Evolutionary conservation across 805 yeast genomes (phyloP), one percentile per base, ranked within the genome.

Genomic region (Wickerhamomyces xylosicus): DNA sequence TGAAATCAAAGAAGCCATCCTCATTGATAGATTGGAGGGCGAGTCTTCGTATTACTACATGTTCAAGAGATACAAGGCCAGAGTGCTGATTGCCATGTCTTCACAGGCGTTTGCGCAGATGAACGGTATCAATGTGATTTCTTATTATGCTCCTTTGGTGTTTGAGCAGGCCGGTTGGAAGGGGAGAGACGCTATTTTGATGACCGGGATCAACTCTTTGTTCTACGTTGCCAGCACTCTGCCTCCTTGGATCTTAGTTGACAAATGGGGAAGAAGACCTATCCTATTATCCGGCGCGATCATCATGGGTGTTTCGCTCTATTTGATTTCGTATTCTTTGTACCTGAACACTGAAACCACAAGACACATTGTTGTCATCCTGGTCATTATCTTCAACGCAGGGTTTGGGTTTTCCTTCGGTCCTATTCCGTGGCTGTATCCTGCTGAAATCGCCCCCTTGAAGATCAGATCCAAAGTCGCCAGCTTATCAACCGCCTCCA

Each of bases 121-220:
- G 57, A 84, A 87, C 57, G 97, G 97, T 51, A 89, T 87, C 59
- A 89, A 87, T 54, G 90, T 89, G 37, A 85, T 89, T 39, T 79
- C 94, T 1, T 89, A 89, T 61, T 87, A 87, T 62, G 95, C 96
- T 2, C 95, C 96, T 2, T 64, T 89, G 59, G 95, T 87, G 36
- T 89, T 87, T 59, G 96, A 89, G 57, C 84, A 84, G 49, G 96
- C 96, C 3, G 97, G 97, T 20, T 89, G 96, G 95, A 61, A 71
- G 7, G 96, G 96, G 19, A 67, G 95, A 43, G 74, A 77, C 47
- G 95, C 96, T 3, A 76, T 87, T 45, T 69, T 86, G 46, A 84
- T 87, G 95, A 85, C 97, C 0, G 97, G 97, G 18, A 69, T 84
- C 41, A 80, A 81, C 49, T 70, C 77, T 5, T 44, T 80, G 11